phyloP scores from a whole-genome alignment of 352 stramenopile genomes.

The Pythium aquatile region DNA sequence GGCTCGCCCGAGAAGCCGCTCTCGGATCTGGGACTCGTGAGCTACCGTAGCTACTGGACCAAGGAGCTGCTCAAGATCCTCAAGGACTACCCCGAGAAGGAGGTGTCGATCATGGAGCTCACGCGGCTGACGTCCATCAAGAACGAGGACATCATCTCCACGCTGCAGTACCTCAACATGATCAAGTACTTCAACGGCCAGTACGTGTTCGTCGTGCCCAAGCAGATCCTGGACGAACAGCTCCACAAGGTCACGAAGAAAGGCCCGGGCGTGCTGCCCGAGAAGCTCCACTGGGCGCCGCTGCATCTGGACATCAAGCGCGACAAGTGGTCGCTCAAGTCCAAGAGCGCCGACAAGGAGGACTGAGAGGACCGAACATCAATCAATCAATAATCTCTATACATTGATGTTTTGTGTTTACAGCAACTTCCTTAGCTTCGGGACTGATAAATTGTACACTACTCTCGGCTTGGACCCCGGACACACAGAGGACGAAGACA shows the following conservation, averaged over 20 bases:
- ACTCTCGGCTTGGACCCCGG: neutral
- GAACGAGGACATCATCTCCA: conserved; percentile 98
- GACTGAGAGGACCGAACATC: conserved; percentile 33
- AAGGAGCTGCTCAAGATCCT: conserved; percentile 94
- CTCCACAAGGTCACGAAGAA: conserved; percentile 79
- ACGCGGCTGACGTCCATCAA: conserved; percentile 91
- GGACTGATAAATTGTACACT: neutral
- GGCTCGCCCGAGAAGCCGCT: conserved; percentile 99
- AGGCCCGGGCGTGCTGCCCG: conserved; percentile 59
- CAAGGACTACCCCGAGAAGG: conserved; percentile 66
- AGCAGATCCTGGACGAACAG: conserved; percentile 88
- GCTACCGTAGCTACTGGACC: conserved; percentile 99
- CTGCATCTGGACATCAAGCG: conserved; percentile 84
- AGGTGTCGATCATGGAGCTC: conserved; percentile 96
- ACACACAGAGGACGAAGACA: no score
- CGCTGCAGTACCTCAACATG: conserved; percentile 97
- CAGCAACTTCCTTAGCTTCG: neutral
- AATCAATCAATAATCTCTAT: neutral
- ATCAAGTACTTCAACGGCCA: conserved; percentile 99
- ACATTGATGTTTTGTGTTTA: conserved; percentile 1
- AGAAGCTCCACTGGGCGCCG: conserved; percentile 83
- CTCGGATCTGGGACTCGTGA: conserved; percentile 98
- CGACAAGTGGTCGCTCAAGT: conserved; percentile 85
- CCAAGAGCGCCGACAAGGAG: conserved; percentile 69
- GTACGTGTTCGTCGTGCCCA: conserved; percentile 96